A percentile compares a stretch with the other conserved stretches of the same genome.
Conservation (phyloP, 176 grass and related monocot genomes). For the Themeda triandra region DNA sequence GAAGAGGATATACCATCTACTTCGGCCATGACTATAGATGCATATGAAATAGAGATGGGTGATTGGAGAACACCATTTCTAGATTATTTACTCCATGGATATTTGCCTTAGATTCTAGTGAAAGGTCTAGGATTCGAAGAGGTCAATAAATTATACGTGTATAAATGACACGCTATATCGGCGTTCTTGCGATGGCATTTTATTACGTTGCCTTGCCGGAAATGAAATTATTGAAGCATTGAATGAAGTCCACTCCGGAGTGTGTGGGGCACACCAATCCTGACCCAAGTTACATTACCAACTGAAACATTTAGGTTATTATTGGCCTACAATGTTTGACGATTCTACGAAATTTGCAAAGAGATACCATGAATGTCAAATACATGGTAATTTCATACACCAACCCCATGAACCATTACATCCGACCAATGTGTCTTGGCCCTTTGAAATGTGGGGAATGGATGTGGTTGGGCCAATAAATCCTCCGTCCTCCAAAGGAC, state of each 20-base stretch:
- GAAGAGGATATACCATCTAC: background rate
- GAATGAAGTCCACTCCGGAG: background rate
- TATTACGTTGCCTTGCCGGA: background rate
- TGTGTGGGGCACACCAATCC: background rate
- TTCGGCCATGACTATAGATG: background rate
- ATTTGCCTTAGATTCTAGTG: background rate
- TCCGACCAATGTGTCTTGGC: background rate
- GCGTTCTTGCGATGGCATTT: background rate
- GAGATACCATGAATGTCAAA: background rate
- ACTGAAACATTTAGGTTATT: background rate
- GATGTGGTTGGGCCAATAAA: background rate
- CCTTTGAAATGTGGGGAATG: slow-evolving; percentile 17
- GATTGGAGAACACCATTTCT: background rate
- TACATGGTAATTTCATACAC: background rate
- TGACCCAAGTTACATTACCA: background rate
- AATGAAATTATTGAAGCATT: background rate
- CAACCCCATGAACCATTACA: background rate
- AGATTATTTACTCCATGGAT: background rate
- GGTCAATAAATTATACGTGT: background rate
- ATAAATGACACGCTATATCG: background rate
- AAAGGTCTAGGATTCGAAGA: background rate
- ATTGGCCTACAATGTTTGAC: background rate
- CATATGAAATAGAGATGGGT: background rate
- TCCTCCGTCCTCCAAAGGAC: background rate
- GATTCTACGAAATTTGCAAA: background rate